Evolutionary conservation across 352 stramenopile species (phyloP), one percentile per base, ranked within the genome.

Genomic region (Peronospora destructor): DNA sequence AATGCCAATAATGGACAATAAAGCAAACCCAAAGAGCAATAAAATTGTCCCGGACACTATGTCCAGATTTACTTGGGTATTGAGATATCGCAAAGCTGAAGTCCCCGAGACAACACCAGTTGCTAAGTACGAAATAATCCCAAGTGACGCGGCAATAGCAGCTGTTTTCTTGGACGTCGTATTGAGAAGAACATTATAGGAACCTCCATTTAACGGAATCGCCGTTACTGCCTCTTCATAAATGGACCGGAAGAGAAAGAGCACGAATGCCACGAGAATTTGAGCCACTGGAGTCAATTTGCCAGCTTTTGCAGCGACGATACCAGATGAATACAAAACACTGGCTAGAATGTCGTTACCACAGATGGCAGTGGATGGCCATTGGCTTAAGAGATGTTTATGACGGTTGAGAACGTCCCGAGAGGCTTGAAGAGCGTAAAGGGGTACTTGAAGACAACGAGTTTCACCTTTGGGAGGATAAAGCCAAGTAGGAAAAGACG

Each of bases 181-280:
- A 58, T 97, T 96, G 14, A 97, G 72, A 33, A 97, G 61, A 17
- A 95, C 76, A 46, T 96, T 97, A 64, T 96, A 97, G 8, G 85
- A 91, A 10, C 87, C 88, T 23, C 88, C 88, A 49, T 97, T 96
- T 29, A 95, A 73, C 3, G 87, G 87, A 23, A 97, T 82, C 6
- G 87, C 88, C 14, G 70, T 92, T 42, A 96, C 91, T 1, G 83
- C 88, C 56, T 97, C 88, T 30, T 87, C 79, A 67, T 97, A 97
- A 29, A 97, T 94, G 41, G 78, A 89, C 23, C 79, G 78, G 55
- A 80, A 84, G 37, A 80, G 67, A 39, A 74, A 83, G 17, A 87
- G 71, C 46, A 87, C 72, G 6, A 76, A 49, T 1, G 81, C 77
- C 12, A 96, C 87, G 9, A 95, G 57, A 28, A 76, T 45, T 48